phyloP scores from a whole-genome alignment of 2,329 filamentous ascomycete genomes.

The Colletotrichum horii region DNA sequence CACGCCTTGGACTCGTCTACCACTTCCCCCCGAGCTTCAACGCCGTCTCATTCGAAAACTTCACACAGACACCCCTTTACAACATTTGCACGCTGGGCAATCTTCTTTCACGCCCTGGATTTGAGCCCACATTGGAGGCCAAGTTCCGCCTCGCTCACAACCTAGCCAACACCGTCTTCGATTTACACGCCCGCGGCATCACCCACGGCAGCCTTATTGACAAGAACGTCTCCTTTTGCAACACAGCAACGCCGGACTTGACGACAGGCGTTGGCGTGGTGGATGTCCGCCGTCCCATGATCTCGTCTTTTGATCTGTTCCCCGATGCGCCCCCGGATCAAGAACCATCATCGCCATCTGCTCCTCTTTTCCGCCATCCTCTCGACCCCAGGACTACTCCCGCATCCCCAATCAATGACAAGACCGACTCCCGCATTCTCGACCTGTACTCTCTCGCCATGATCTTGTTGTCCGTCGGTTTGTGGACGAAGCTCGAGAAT shows the following conservation, averaged over 20 bases:
- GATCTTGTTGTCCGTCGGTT: slow-evolving; percentile 74
- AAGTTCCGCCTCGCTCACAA: slow-evolving; percentile 79
- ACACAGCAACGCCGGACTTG: slow-evolving; percentile 45
- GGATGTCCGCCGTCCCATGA: slow-evolving; percentile 70
- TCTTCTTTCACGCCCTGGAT: slow-evolving; percentile 55
- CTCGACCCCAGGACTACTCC: slow-evolving; percentile 60
- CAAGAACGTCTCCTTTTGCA: slow-evolving; percentile 71
- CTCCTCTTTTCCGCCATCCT: slow-evolving; percentile 68
- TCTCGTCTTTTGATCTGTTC: slow-evolving; percentile 80
- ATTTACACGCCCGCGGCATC: slow-evolving; percentile 72
- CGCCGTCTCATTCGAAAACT: slow-evolving; percentile 57
- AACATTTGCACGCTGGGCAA: slow-evolving; percentile 60
- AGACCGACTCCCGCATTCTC: slow-evolving; percentile 61
- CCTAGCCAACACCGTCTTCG: slow-evolving; percentile 74
- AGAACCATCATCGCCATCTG: slow-evolving; percentile 28
- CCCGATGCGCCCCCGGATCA: slow-evolving; percentile 47
- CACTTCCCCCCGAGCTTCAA: slow-evolving; percentile 72
- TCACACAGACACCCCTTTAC: slow-evolving; percentile 54
- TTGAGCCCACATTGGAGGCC: slow-evolving; percentile 73
- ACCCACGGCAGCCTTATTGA: slow-evolving; percentile 74
- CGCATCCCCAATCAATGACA: slow-evolving; percentile 51
- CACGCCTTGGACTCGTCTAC: slow-evolving; percentile 77
- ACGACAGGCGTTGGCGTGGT: slow-evolving; percentile 49
- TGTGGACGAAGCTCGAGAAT: slow-evolving; percentile 73
- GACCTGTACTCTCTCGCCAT: slow-evolving; percentile 79